Evolutionary conservation across 345 rosid species (phyloP).

Genomic region (Eucalyptus globulus): DNA sequence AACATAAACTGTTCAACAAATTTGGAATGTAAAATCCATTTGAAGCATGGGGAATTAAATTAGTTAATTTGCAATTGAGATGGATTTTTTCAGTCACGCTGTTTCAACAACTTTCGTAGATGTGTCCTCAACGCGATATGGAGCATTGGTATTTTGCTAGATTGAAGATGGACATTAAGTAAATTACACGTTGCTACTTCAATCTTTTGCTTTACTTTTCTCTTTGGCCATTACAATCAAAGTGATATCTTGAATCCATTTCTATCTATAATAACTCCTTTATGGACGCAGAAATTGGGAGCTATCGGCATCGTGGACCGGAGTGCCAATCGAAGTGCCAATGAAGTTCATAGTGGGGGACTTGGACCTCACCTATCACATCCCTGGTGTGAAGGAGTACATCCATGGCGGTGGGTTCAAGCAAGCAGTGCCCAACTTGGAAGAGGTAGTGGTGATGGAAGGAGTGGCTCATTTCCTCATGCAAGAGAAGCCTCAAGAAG

Average conservation of each 20-base stretch:
- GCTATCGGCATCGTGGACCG: background rate
- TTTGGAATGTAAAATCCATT: too few species aligned
- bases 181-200: too few species aligned
- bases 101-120: too few species aligned
- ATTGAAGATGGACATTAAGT: too few species aligned
- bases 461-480: slow-evolving; percentile 11
- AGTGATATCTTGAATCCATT: background rate
- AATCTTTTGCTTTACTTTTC: background rate
- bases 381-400: slow-evolving; percentile 6
- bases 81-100: too few species aligned
- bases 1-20: too few species aligned
- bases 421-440: background rate
- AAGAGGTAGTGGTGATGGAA: slow-evolving; percentile 16
- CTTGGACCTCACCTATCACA: slow-evolving; percentile 2
- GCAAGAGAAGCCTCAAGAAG: slow-evolving; percentile 14
- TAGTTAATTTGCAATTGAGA: too few species aligned
- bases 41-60: too few species aligned
- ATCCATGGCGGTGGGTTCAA: slow-evolving; percentile 1
- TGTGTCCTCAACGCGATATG: too few species aligned
- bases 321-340: background rate
- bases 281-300: background rate
- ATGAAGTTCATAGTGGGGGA: slow-evolving; percentile 6
- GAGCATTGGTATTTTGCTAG: too few species aligned
- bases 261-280: background rate
- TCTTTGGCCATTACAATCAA: background rate